phyloP scores from a whole-genome alignment of 352 stramenopile genomes.

The Globisporangium cederbergense region DNA sequence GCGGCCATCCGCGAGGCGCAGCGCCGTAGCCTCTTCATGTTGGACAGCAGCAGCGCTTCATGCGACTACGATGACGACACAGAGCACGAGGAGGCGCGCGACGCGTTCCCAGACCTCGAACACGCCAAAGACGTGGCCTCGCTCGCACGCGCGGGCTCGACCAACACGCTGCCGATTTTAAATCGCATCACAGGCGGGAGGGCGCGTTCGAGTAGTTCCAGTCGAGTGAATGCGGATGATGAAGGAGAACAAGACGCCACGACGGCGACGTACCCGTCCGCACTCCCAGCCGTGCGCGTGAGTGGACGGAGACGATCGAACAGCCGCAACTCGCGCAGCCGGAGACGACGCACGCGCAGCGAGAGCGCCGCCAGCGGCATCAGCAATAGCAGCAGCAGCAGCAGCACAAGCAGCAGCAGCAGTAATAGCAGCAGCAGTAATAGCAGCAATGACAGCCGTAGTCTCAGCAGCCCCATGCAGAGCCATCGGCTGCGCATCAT shows the following conservation, averaged over 20 bases:
- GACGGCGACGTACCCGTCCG: constrained; percentile 14
- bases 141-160: constrained; percentile 12
- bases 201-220: background rate
- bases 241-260: constrained; percentile 1
- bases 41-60: background rate
- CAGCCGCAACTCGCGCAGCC: constrained; percentile 24
- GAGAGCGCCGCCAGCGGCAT: constrained; percentile 29
- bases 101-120: constrained; percentile 12
- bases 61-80: constrained; percentile 36
- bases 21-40: constrained; percentile 10
- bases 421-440: constrained; percentile 23
- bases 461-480: constrained; percentile 6
- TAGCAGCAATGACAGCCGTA: constrained; percentile 19
- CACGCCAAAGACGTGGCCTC: constrained; percentile 11
- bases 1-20: background rate
- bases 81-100: constrained; percentile 28
- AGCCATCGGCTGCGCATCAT: constrained; percentile 51
- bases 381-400: constrained; percentile 23
- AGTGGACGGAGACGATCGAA: constrained; percentile 30
- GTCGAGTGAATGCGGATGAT: background rate
- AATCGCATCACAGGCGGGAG: constrained; percentile 1
- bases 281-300: constrained; percentile 14
- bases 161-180: constrained; percentile 14
- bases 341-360: constrained; percentile 31
- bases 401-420: constrained; percentile 24